These are phyloP conservation scores for Licmophora abbreviata DNA, from an alignment of 108 stramenopile species.

Conservation along the genomic window DNA sequence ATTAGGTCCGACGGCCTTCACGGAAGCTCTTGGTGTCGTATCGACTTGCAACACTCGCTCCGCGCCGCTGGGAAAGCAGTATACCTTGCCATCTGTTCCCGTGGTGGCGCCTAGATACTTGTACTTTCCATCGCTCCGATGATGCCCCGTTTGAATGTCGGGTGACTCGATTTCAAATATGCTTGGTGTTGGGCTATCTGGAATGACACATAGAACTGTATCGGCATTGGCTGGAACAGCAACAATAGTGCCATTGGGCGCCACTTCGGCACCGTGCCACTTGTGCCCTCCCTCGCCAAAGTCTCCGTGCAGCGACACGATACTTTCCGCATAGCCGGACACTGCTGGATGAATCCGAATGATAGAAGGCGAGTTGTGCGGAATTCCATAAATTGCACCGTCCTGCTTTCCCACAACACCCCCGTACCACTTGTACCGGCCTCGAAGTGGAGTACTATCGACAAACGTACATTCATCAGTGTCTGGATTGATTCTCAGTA, in stretches of 20 bases:
- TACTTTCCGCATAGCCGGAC: not conserved
- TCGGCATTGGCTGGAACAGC: conserved; percentile 77
- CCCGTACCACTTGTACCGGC: conserved; percentile 78
- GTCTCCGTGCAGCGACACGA: conserved; percentile 56
- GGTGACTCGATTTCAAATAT: not conserved
- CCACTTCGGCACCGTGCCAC: conserved; percentile 75
- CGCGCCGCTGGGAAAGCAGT: conserved; percentile 69
- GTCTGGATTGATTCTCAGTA: conserved; percentile 65
- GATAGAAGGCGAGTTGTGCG: conserved; percentile 51
- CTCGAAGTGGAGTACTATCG: conserved; percentile 63
- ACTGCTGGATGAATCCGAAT: conserved; percentile 50
- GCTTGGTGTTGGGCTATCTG: conserved; percentile 13
- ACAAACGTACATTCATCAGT: conserved; percentile 50
- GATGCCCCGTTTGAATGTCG: conserved; percentile 46
- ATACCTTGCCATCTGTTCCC: conserved; percentile 65
- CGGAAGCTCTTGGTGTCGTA: conserved; percentile 13
- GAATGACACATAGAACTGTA: conserved; percentile 52
- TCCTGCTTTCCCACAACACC: conserved; percentile 64
- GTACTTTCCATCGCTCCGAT: conserved; percentile 78
- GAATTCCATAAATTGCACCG: conserved; percentile 81
- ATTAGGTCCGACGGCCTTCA: conserved; percentile 56
- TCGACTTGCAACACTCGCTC: conserved; percentile 68
- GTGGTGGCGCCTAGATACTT: conserved; percentile 81
- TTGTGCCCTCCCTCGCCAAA: conserved; percentile 56
- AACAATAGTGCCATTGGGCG: conserved; percentile 59